phyloP scores from a whole-genome alignment of 257 asterid genomes.

The Datura wrightii region DNA sequence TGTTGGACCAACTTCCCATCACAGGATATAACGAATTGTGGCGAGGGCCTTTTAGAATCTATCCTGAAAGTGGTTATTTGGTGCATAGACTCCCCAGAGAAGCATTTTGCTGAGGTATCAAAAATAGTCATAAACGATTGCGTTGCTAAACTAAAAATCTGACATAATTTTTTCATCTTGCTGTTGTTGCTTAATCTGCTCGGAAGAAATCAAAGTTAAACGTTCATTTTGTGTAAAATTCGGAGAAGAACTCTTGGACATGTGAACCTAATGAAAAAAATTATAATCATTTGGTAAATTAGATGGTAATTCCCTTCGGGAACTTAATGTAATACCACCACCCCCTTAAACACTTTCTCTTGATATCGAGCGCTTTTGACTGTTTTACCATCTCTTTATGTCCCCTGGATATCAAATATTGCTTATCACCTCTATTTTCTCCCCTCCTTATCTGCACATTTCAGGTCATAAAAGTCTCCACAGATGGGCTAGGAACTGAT shows the following conservation, averaged over 20 bases:
- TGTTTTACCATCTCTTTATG: neutral
- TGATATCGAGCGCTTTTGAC: neutral
- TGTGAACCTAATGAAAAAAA: too few species aligned
- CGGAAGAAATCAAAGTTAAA: too few species aligned
- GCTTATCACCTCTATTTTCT: neutral
- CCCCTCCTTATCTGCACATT: neutral
- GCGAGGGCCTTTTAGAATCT: constrained; percentile 57
- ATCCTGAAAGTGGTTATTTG: constrained; percentile 61
- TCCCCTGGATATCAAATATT: neutral
- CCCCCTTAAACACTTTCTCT: neutral
- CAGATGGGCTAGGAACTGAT: constrained; percentile 74
- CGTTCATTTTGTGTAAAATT: too few species aligned
- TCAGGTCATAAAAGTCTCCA: constrained; percentile 64
- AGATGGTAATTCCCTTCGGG: neutral
- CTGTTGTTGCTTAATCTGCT: too few species aligned
- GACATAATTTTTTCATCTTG: too few species aligned
- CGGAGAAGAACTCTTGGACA: neutral
- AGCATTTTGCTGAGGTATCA: constrained; percentile 85
- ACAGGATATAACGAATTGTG: constrained; percentile 67
- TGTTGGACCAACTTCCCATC: neutral
- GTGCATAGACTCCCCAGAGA: constrained; percentile 76
- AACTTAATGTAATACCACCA: neutral
- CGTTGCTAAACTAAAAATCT: too few species aligned
- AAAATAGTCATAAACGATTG: neutral
- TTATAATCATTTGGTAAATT: neutral